These are phyloP conservation scores for Wickerhamiella australiensis DNA, from an alignment of 805 yeast species.

Conservation along the genomic window DNA sequence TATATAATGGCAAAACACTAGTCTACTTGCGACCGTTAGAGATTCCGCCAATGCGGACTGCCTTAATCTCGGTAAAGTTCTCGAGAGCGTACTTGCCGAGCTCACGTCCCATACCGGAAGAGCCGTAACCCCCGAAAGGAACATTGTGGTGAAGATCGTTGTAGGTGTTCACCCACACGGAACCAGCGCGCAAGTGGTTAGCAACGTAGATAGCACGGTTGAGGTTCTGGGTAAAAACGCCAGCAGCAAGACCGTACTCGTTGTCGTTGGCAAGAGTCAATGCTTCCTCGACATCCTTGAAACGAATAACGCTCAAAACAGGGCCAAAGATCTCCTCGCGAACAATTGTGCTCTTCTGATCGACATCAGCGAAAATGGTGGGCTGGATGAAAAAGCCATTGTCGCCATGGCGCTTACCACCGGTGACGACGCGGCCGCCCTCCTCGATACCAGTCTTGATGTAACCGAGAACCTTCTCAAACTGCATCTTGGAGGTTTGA, in stretches of 20 bases:
- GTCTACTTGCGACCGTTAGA: slow-evolving; percentile 14
- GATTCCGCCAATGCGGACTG: slow-evolving; percentile 56
- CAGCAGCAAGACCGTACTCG: slow-evolving; percentile 64
- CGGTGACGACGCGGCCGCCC: slow-evolving; percentile 73
- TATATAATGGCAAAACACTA: background rate
- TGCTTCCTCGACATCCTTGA: slow-evolving; percentile 72
- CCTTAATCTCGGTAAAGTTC: slow-evolving; percentile 62
- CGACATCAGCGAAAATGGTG: slow-evolving; percentile 75
- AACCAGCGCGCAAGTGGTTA: slow-evolving; percentile 68
- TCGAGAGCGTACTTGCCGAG: slow-evolving; percentile 62
- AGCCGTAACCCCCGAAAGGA: slow-evolving; percentile 74
- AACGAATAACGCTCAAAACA: slow-evolving; percentile 72
- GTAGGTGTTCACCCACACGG: slow-evolving; percentile 69
- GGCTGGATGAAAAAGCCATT: slow-evolving; percentile 46
- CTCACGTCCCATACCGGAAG: slow-evolving; percentile 73
- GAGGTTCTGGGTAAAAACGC: slow-evolving; percentile 68
- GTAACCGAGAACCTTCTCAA: slow-evolving; percentile 63
- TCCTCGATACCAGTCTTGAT: slow-evolving; percentile 66
- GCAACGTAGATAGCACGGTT: slow-evolving; percentile 67
- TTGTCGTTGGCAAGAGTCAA: slow-evolving; percentile 67
- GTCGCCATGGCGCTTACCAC: slow-evolving; percentile 66
- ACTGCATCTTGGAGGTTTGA: slow-evolving; percentile 72
- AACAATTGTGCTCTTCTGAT: slow-evolving; percentile 59
- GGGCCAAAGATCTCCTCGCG: slow-evolving; percentile 94
- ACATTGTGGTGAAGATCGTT: slow-evolving; percentile 52